Conservation (phyloP, 1,284 basidiomycete species). For the Mrakiaceae sp. region DNA sequence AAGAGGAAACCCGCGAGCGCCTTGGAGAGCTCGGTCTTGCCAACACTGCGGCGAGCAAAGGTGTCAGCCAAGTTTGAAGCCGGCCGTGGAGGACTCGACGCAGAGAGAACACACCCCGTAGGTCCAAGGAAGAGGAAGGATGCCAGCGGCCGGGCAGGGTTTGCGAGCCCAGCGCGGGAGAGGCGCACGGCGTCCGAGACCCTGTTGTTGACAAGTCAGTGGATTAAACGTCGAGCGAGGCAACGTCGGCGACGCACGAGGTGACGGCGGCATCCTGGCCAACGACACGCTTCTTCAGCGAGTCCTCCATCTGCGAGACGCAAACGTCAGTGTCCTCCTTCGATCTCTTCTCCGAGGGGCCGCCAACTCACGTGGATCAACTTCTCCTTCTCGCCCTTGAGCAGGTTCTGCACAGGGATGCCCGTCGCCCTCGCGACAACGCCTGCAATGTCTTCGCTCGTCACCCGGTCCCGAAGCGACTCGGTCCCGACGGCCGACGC, state of each 20-base stretch:
- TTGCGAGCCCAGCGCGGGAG: conserved; percentile 77
- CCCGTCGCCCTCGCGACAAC: conserved; percentile 82
- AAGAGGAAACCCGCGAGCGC: conserved; percentile 75
- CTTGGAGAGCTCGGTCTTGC: conserved; percentile 79
- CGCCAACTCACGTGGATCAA: conserved; percentile 60
- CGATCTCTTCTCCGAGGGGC: background rate
- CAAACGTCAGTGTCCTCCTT: conserved; percentile 6
- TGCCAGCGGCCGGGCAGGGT: conserved; percentile 74
- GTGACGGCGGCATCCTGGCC: conserved; percentile 77
- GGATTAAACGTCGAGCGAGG: background rate
- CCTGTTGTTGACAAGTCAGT: background rate
- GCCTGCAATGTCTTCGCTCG: conserved; percentile 72
- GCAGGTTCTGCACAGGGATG: conserved; percentile 76
- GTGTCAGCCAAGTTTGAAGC: background rate
- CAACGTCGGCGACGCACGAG: conserved; percentile 29
- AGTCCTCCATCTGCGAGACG: conserved; percentile 63
- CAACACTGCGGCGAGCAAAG: conserved; percentile 23
- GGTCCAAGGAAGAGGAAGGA: conserved; percentile 83
- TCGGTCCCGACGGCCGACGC: conserved; percentile 36
- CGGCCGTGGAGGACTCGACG: background rate
- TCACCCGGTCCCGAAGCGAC: conserved; percentile 77
- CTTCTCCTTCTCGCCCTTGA: conserved; percentile 82
- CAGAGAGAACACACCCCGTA: conserved; percentile 43
- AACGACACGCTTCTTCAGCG: conserved; percentile 61
- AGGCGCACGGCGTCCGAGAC: conserved; percentile 81